Conservation (phyloP, 169 alveolate species). For the Plasmodium gaboni region DNA sequence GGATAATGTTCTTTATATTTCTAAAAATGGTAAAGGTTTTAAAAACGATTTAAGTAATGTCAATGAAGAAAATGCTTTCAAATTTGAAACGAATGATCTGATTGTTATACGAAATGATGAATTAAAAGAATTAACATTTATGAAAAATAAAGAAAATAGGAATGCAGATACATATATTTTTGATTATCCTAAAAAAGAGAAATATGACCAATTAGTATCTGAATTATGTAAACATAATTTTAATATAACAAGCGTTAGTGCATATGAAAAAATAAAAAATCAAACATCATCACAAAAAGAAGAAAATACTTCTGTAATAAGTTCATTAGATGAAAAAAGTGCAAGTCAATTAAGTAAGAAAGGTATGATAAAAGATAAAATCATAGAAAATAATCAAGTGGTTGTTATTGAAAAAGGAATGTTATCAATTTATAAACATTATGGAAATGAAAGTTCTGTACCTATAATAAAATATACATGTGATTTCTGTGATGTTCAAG, state of each 20-base stretch:
- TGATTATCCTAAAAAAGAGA: conserved; percentile 51
- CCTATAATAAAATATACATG: conserved; percentile 81
- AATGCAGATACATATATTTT: conserved; percentile 60
- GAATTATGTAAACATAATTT: conserved; percentile 46
- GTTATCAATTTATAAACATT: conserved; percentile 77
- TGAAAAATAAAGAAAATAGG: conserved; percentile 20
- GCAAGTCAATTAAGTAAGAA: conserved; percentile 13
- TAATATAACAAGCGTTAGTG: conserved; percentile 18
- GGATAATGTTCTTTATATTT: conserved; percentile 50
- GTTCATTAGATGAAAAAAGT: conserved; percentile 12
- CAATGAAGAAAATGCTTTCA: conserved; percentile 49
- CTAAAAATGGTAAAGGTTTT: conserved; percentile 57
- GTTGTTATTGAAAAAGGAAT: conserved; percentile 82
- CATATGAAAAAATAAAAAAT: conserved; percentile 27
- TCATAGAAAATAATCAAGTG: conserved; percentile 75
- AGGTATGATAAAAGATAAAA: conserved; percentile 21
- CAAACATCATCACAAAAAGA: conserved; percentile 12
- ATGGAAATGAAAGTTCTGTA: conserved; percentile 75
- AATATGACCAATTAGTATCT: conserved; percentile 41
- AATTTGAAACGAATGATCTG: conserved; percentile 24
- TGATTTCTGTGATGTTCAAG: conserved; percentile 77
- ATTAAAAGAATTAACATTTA: conserved; percentile 65
- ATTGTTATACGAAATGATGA: conserved; percentile 35
- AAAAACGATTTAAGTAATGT: conserved; percentile 23
- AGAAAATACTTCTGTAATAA: background rate